A percentile compares a stretch with the other conserved stretches of the same genome.
Evolutionary conservation across 495 filamentous ascomycete genomes (phyloP).

Genomic region (Physcia stellaris): DNA sequence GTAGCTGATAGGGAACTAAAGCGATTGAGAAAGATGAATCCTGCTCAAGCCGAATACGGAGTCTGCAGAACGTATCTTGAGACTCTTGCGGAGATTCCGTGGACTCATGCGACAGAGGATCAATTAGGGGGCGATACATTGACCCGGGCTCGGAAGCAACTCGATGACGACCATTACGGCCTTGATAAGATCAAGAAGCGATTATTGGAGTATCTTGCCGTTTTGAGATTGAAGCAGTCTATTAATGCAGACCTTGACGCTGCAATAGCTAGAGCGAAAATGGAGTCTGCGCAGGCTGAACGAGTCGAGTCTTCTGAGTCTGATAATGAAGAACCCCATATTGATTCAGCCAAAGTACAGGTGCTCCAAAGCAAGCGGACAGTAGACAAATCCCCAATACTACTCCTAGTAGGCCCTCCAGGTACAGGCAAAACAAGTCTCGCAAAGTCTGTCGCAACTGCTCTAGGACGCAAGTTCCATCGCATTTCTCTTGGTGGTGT

Average conservation of each 20-base stretch:
- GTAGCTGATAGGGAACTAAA: slow-evolving; percentile 82
- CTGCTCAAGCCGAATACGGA: slow-evolving; percentile 87
- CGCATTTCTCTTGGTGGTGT: slow-evolving; percentile 95
- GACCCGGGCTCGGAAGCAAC: slow-evolving; percentile 65
- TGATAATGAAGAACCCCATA: slow-evolving; percentile 29
- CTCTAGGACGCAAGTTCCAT: slow-evolving; percentile 90
- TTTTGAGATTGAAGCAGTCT: slow-evolving; percentile 83
- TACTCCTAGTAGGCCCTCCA: slow-evolving; percentile 86
- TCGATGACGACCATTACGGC: slow-evolving; percentile 94
- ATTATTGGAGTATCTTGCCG: slow-evolving; percentile 87
- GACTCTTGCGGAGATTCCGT: slow-evolving; percentile 87
- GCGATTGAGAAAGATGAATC: slow-evolving; percentile 86
- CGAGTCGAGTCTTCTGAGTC: slow-evolving; percentile 9
- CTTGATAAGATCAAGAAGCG: slow-evolving; percentile 96
- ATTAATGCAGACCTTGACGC: slow-evolving; percentile 68
- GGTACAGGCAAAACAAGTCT: slow-evolving; percentile 95
- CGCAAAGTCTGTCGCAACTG: slow-evolving; percentile 83
- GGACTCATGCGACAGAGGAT: slow-evolving; percentile 77
- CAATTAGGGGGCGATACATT: slow-evolving; percentile 74
- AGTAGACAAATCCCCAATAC: slow-evolving; percentile 90
- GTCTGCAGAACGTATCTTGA: slow-evolving; percentile 92
- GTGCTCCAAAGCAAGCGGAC: slow-evolving; percentile 59
- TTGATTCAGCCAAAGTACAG: slow-evolving; percentile 46
- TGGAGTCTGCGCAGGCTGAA: slow-evolving; percentile 24
- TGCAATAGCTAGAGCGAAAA: slow-evolving; percentile 52